A percentile compares a stretch with the other conserved stretches of the same genome.
These are phyloP conservation scores for Didymella lethalis DNA, from an alignment of 2,329 filamentous ascomycete species.

Conservation along the genomic window DNA sequence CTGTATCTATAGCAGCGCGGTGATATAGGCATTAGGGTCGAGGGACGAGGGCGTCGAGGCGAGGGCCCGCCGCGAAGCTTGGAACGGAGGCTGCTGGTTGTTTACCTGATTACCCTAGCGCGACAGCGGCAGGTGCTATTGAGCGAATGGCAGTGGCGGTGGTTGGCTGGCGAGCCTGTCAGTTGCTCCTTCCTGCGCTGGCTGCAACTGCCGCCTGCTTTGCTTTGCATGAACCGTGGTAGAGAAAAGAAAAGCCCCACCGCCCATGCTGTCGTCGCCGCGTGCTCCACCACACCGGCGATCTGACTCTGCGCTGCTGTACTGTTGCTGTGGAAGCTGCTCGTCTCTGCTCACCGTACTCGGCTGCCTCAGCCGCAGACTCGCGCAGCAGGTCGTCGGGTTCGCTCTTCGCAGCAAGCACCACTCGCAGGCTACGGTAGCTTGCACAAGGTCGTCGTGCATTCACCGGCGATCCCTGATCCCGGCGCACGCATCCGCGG, in stretches of 20 bases:
- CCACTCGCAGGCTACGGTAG: conserved; percentile 1
- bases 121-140: conserved; percentile 14
- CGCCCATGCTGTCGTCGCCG: conserved; percentile 8
- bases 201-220: not conserved
- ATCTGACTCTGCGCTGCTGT: conserved; percentile 16
- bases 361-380: conserved; percentile 14
- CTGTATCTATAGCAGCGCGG: conserved; percentile 27
- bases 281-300: conserved; percentile 27
- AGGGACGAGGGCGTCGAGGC: not conserved
- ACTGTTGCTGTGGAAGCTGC: too few species aligned
- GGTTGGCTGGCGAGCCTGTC: not conserved
- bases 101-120: conserved; percentile 4
- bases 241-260: not conserved
- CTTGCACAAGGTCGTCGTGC: conserved; percentile 21
- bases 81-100: conserved; percentile 16
- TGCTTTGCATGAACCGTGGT: not conserved
- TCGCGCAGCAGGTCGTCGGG: conserved; percentile 5
- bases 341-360: conserved; percentile 1
- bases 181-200: not conserved
- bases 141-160: not conserved
- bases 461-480: conserved; percentile 38
- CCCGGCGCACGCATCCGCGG: conserved; percentile 41
- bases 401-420: not conserved
- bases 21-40: conserved; percentile 6
- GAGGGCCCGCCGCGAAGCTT: conserved; percentile 4